Base-by-base conservation (phyloP, 768 basidiomycete species). In the Lepiota venenata region DNA sequence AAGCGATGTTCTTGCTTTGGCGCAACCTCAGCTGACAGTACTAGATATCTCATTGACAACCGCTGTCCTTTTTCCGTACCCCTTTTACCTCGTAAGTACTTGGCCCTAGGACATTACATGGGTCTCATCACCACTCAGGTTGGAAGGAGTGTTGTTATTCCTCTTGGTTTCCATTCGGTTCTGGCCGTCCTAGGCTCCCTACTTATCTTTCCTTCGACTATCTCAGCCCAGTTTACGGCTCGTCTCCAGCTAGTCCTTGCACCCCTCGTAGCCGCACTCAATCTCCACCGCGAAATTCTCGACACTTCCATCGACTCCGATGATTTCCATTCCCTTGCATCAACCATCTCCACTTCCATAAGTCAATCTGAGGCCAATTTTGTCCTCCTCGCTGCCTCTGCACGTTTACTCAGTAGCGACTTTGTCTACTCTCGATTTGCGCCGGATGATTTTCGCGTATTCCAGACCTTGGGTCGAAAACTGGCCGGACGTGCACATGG, bases 401-500 rank as follows among this genome's bases (percentile, higher is more conserved):
- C 71, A 0, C 74, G 81, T 9, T 71, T 89, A 0, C 73, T 89
- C 21, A 70, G 68, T 27, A 74, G 75, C 11, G 88, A 91, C 59
- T 62, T 91, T 16, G 72, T 82, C 12, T 87, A 79, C 60, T 73
- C 73, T 1, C 76, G 85, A 1, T 85, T 85, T 61, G 70, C 78
- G 0, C 86, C 87, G 0, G 64, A 62, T 1, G 85, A 87, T 62
- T 83, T 84, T 46, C 58, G 61, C 0, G 63, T 66, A 2, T 72
- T 91, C 16, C 84, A 86, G 50, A 62, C 67, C 20, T 61, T 78
- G 6, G 71, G 73, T 14, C 71, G 83, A 40, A 69, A 79, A 3
- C 71, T 88, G 57, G 74, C 77, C 3, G 81, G 79, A 10, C 71
- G 83, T 7, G 77, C 79, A n/a, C 74, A 84, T 57, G 88, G 88